Conservation (phyloP, 257 asterid species). For the Fraxinus cuspidata region DNA sequence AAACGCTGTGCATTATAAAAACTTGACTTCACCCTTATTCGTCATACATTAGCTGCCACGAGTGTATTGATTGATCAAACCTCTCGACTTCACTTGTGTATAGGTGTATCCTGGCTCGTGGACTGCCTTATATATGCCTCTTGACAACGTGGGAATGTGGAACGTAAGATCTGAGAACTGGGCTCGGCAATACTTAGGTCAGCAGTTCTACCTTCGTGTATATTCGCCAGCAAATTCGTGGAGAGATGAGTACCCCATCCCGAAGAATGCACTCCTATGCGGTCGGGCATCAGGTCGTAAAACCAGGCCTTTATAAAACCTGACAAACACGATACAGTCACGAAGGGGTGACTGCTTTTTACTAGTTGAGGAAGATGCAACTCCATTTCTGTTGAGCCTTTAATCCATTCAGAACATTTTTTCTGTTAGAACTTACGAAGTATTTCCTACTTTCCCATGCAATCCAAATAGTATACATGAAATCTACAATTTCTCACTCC, state of each 20-base stretch:
- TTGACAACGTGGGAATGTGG: slow-evolving; percentile 62
- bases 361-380: background rate
- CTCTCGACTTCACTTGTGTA: background rate
- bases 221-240: slow-evolving; percentile 41
- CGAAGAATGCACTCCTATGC: slow-evolving; percentile 45
- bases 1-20: background rate
- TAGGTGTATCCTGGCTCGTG: slow-evolving; percentile 52
- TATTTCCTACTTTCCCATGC: background rate
- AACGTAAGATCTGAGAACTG: slow-evolving; percentile 47
- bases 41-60: background rate
- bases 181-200: slow-evolving; percentile 51
- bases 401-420: background rate
- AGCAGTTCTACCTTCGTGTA: slow-evolving; percentile 48
- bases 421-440: background rate
- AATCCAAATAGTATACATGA: no score
- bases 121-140: slow-evolving; percentile 51
- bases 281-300: slow-evolving; percentile 44
- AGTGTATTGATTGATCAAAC: background rate
- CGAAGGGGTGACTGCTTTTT: slow-evolving; percentile 18
- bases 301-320: slow-evolving; percentile 1
- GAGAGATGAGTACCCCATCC: slow-evolving; percentile 53
- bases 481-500: no score
- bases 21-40: background rate
- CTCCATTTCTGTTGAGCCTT: background rate
- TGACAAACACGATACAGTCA: slow-evolving; percentile 12